Evolutionary conservation across 805 yeast species (phyloP).

Genomic region (Saccharomycopsis javanensis): DNA sequence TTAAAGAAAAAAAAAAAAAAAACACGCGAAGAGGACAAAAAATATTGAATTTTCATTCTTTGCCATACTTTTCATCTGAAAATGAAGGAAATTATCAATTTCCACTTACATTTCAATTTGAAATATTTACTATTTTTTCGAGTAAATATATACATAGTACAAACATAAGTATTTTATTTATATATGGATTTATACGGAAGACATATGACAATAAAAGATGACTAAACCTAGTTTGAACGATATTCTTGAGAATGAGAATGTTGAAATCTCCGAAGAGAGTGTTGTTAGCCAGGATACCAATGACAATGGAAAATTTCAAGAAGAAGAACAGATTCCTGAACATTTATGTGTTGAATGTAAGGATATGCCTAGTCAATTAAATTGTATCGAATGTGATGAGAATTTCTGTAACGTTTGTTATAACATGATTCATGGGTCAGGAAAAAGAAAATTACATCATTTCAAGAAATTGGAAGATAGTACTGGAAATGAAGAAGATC

Average conservation of each 20-base stretch:
- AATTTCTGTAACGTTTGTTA: slow-evolving; percentile 62
- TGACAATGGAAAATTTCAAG: slow-evolving; percentile 21
- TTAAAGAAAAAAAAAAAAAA: no score
- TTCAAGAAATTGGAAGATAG: slow-evolving; percentile 22
- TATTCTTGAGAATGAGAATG: slow-evolving; percentile 19
- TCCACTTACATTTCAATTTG: background rate
- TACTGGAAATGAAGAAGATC: background rate
- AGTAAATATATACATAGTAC: no score
- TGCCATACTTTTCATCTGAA: no score
- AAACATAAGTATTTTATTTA: no score
- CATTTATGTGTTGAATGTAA: slow-evolving; percentile 57
- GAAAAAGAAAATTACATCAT: slow-evolving; percentile 43
- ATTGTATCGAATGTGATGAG: slow-evolving; percentile 56
- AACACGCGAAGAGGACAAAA: background rate
- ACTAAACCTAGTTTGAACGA: slow-evolving; percentile 14
- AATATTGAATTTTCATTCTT: no score
- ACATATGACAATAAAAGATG: slow-evolving; percentile 3
- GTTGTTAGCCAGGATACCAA: slow-evolving; percentile 19
- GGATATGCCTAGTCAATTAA: slow-evolving; percentile 60
- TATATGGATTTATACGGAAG: no score
- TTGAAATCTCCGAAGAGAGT: slow-evolving; percentile 9
- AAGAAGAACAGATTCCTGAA: slow-evolving; percentile 28
- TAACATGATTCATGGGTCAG: slow-evolving; percentile 59
- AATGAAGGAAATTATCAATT: no score
- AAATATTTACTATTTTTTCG: no score